Base-by-base conservation (phyloP, 2,329 filamentous ascomycete genomes). In the Thermochaetoides dissita region DNA sequence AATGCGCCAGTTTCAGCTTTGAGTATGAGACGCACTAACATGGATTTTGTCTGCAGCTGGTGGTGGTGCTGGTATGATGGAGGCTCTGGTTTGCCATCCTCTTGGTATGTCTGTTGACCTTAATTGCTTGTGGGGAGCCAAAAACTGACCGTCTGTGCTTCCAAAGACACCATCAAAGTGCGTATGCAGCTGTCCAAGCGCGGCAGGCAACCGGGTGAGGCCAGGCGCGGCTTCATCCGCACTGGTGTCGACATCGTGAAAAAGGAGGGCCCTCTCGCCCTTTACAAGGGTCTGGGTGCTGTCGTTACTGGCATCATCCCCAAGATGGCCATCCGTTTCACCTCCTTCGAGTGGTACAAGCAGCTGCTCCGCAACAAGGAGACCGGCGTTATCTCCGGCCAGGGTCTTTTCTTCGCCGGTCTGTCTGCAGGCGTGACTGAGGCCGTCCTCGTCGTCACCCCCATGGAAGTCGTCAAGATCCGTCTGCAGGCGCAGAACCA, bases 401-500 rank as follows among this genome's bases (percentile, higher is more conserved):
- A 73, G 51, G 74, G 74, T 24, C 95, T 86, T 36, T 75, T 76
- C 55, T 1, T 70, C 6, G 65, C 91, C 54, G 91, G 91, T 58
- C 79, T 98, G 37, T 76, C 84, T 24, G 91, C 91, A 28, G 91
- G 91, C 64, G 79, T 98, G 11, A 96, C 91, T 12, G 91, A 98
- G 72, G 91, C 91, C 50, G 89, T 98, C 36, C 81, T 84, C 38
- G 85, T 98, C 40, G 91, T 98, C 43, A 95, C 88, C 30, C 91
- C 91, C 6, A 98, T 98, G 91, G 91, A 98, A 68, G 91, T 98
- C 48, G 78, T 98, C 65, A 98, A 98, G 75, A 98, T 98, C 60
- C 84, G 91, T 38, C 76, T 98, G 53, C 91, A 98, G 71, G 89
- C 89, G 5, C 91, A 98, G 67, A 85, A 95, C 68, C 91, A 98